phyloP scores from a whole-genome alignment of 2,329 filamentous ascomycete genomes.

The Ceratocystis alfenasii region DNA sequence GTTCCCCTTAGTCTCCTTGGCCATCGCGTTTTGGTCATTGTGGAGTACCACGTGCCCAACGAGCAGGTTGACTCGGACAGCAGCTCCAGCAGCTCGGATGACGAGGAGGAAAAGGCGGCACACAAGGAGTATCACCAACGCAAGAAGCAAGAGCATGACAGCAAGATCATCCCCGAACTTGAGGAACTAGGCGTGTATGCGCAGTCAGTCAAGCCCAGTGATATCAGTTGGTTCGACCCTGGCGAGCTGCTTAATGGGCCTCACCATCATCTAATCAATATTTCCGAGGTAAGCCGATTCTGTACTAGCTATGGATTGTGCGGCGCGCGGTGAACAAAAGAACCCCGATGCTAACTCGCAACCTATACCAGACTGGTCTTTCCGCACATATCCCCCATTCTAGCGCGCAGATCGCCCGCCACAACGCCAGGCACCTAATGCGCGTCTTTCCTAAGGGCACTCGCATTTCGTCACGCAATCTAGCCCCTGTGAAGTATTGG shows the following conservation, averaged over 20 bases:
- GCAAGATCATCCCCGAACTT: constrained; percentile 50
- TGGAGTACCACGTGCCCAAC: constrained; percentile 51
- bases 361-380: neutral
- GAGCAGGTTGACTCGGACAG: constrained; percentile 35
- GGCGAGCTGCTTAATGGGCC: constrained; percentile 42
- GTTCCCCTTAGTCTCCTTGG: constrained; percentile 48
- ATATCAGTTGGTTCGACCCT: constrained; percentile 53
- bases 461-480: constrained; percentile 53
- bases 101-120: constrained; percentile 36
- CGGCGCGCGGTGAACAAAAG: no score
- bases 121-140: constrained; percentile 41
- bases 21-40: constrained; percentile 53
- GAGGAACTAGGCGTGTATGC: constrained; percentile 56
- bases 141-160: constrained; percentile 40
- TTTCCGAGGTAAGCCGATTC: constrained; percentile 39
- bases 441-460: constrained; percentile 58
- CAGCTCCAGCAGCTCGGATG: constrained; percentile 33
- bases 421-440: constrained; percentile 58
- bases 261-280: constrained; percentile 56
- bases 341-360: neutral
- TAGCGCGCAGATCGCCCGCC: constrained; percentile 40
- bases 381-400: constrained; percentile 28
- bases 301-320: no score
- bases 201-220: constrained; percentile 54
- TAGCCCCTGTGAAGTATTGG: constrained; percentile 53